Conservation (phyloP, 1,284 basidiomycete species). For the Anthracocystis setariae region DNA sequence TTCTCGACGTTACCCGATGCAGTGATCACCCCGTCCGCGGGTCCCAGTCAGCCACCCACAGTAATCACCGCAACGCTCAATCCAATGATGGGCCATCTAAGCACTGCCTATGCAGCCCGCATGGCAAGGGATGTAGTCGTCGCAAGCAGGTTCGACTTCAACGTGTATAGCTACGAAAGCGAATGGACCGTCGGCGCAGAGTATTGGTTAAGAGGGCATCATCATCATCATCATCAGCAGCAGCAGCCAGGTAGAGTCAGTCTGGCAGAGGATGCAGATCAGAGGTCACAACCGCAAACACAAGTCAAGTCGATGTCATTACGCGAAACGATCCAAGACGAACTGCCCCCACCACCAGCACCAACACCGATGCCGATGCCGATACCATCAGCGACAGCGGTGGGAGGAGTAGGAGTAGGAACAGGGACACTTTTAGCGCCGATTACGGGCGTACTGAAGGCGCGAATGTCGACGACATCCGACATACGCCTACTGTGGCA, state of each 20-base stretch:
- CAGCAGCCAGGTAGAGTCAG: too few relatives aligned
- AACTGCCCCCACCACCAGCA: background rate
- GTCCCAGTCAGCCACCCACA: conserved; percentile 76
- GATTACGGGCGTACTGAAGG: conserved; percentile 85
- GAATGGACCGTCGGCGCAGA: conserved; percentile 82
- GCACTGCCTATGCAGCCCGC: conserved; percentile 87
- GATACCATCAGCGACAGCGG: background rate
- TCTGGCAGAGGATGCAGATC: too few relatives aligned
- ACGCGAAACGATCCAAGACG: background rate
- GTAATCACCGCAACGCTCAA: conserved; percentile 94
- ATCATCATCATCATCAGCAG: too few relatives aligned
- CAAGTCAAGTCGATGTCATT: background rate
- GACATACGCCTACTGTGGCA: conserved; percentile 92
- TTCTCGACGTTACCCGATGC: conserved; percentile 88
- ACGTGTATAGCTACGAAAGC: conserved; percentile 94
- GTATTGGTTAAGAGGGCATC: conserved; percentile 50
- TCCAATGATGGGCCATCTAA: conserved; percentile 94
- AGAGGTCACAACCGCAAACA: too few relatives aligned
- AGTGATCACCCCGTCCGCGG: conserved; percentile 52
- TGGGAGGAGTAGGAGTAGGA: background rate
- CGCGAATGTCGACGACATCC: conserved; percentile 78
- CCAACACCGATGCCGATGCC: background rate
- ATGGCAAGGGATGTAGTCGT: conserved; percentile 86
- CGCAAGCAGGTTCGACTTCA: conserved; percentile 93
- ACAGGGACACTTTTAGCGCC: conserved; percentile 60